Percentiles rank a stretch among this genome's conserved stretches.
Conservation (phyloP, 2,329 filamentous ascomycete species). For the Lasiodiplodia sp. region DNA sequence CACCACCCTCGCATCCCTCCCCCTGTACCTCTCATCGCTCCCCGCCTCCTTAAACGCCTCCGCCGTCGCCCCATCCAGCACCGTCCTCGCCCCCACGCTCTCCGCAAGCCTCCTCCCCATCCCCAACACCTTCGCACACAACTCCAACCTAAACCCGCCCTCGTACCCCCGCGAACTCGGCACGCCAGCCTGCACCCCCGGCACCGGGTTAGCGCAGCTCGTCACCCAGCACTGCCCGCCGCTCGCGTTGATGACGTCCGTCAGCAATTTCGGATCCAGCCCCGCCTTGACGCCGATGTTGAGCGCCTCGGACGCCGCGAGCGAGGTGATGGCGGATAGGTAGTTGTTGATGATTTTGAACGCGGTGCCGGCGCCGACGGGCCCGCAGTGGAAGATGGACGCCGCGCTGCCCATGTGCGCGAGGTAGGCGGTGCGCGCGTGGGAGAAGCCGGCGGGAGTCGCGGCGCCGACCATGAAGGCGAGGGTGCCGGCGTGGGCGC, state of each 20-base stretch:
- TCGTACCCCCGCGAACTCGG: conserved; percentile 77
- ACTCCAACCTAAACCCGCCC: conserved; percentile 61
- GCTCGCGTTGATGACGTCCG: conserved; percentile 88
- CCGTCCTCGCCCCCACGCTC: conserved; percentile 58
- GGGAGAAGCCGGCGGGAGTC: conserved; percentile 60
- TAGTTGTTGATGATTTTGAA: conserved; percentile 99
- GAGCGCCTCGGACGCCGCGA: conserved; percentile 72
- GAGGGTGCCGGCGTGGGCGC: conserved; percentile 82
- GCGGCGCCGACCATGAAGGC: conserved; percentile 94
- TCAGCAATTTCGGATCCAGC: conserved; percentile 71
- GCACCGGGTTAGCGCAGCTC: conserved; percentile 93
- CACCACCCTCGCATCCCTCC: conserved; percentile 64
- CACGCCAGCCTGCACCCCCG: conserved; percentile 77
- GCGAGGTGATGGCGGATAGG: conserved; percentile 90
- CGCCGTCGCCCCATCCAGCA: conserved; percentile 59
- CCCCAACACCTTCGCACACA: conserved; percentile 67
- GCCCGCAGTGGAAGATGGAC: conserved; percentile 80
- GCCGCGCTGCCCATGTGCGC: conserved; percentile 79
- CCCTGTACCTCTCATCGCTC: conserved; percentile 60
- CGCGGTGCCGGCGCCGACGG: conserved; percentile 82
- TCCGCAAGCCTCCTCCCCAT: conserved; percentile 63
- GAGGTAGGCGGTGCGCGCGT: conserved; percentile 70
- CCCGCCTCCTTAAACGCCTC: conserved; percentile 61
- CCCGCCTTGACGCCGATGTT: conserved; percentile 70
- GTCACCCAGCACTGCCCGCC: conserved; percentile 95